Evolutionary conservation across 305 asterid genomes (phyloP).

Genomic region (Coffea humblotiana): DNA sequence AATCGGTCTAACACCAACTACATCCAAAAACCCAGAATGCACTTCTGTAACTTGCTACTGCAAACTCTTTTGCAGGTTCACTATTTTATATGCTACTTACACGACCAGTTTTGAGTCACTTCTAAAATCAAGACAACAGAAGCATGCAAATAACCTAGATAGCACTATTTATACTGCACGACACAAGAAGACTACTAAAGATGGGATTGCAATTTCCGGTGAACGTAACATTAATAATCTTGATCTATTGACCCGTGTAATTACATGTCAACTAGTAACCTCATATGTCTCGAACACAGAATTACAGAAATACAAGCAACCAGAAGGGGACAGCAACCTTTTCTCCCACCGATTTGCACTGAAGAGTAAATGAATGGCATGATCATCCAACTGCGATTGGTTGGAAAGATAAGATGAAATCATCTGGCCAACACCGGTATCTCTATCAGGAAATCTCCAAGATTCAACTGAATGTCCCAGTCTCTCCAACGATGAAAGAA

Average conservation of each 20-base stretch:
- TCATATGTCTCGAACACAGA: no score
- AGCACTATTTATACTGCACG: background rate
- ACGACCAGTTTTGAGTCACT: background rate
- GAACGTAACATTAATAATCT: background rate
- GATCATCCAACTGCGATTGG: no score
- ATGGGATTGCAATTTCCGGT: background rate
- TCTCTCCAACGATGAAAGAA: no score
- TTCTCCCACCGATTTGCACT: no score
- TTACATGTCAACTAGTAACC: no score
- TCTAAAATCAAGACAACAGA: background rate
- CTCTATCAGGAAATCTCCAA: no score
- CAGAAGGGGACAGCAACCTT: background rate
- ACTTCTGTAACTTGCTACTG: background rate
- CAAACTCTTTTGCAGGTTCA: conserved; percentile 1
- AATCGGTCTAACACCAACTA: background rate
- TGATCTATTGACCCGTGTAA: background rate
- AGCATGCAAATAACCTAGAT: background rate
- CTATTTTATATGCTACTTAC: background rate
- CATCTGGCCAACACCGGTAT: no score
- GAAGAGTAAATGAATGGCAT: no score
- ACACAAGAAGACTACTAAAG: background rate
- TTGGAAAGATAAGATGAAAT: no score
- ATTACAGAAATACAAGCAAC: no score
- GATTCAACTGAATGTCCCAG: no score
- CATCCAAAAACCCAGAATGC: background rate